Evolutionary conservation across 2,329 filamentous ascomycete species (phyloP).

Genomic region (Calonectria pseudoturangicola): DNA sequence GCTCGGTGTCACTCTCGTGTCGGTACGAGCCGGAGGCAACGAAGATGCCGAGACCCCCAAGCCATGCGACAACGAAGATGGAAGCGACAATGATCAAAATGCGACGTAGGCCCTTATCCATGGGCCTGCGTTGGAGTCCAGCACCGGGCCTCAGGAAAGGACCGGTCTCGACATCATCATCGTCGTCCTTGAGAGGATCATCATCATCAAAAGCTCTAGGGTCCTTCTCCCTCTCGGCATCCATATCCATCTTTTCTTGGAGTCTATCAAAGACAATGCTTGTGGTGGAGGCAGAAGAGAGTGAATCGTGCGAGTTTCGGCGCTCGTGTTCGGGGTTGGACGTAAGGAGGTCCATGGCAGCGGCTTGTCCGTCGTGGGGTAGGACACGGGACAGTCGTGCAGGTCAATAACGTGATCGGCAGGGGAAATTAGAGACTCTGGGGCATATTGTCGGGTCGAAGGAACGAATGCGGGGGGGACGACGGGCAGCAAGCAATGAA

Average conservation of each 20-base stretch:
- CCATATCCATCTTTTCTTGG: conserved; percentile 71
- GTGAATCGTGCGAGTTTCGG: conserved; percentile 72
- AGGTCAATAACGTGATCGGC: conserved; percentile 27
- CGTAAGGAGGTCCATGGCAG: conserved; percentile 46
- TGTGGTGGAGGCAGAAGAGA: conserved; percentile 88
- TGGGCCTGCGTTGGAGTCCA: conserved; percentile 68
- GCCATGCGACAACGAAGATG: conserved; percentile 80
- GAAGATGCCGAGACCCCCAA: conserved; percentile 80
- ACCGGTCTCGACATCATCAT: conserved; percentile 69
- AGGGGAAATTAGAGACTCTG: conserved; percentile 39
- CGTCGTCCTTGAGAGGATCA: conserved; percentile 61
- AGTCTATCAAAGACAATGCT: conserved; percentile 88
- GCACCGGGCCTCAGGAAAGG: conserved; percentile 68
- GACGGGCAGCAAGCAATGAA: conserved; percentile 37
- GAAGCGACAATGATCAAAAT: conserved; percentile 76
- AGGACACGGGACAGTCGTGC: conserved; percentile 25
- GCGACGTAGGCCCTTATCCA: conserved; percentile 80
- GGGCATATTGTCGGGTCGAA: conserved; percentile 47
- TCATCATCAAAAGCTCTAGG: conserved; percentile 66
- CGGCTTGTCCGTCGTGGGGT: conserved; percentile 12
- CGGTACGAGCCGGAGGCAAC: conserved; percentile 79
- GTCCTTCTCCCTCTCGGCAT: conserved; percentile 53
- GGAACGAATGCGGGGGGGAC: conserved; percentile 36
- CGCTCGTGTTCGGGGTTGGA: conserved; percentile 45
- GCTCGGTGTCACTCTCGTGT: conserved; percentile 76